Evolutionary conservation across 2,329 filamentous ascomycete species (phyloP), one percentile per base, ranked within the genome.

Genomic region (Ceratocystis huliohia): DNA sequence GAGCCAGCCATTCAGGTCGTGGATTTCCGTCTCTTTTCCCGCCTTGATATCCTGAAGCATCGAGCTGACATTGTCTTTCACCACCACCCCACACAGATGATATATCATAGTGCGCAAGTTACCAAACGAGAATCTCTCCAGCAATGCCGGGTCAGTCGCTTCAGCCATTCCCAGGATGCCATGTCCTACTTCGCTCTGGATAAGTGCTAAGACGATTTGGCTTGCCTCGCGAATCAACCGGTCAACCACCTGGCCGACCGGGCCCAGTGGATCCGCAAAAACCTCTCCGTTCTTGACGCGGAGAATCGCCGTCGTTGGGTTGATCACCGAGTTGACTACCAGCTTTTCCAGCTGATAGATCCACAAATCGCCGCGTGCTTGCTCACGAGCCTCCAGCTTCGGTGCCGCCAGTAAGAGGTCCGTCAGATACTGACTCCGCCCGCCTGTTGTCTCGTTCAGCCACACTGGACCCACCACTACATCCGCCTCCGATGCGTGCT

Each of bases 271-370:
- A 69, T 85, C 83, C 17, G 50, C 15, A 17, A 96, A 84, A 0
- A 96, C 74, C 4, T 81, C 80, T n/a, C 91, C 91, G 71, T 96
- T 96, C 69, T 84, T 84, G 73, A 86, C 87, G 65, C 88, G 81
- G 66, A 94, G 79, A 8, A 96, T 76, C 0, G 87, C 88, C 0
- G 90, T 94, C n/a, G 96, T 76, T 0, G 93, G 90, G 72, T 96
- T 95, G 71, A 96, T 84, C 41, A 92, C 78, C 45, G 84, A 81
- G 73, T 96, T 96, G 64, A 92, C 79, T 0, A 88, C 88, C 1
- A 96, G 79, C 74, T 96, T 96, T 72, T 96, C 89, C 2, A 96
- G 81, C 76, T 96, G 92, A n/a, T 81, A 71, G 8, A 79, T 69
- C 78, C 80, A 82, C 17, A 85, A 73, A 59, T 82, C 78, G 1